phyloP scores from a whole-genome alignment of 2,329 filamentous ascomycete species.

The Boeremia lycopersici region DNA sequence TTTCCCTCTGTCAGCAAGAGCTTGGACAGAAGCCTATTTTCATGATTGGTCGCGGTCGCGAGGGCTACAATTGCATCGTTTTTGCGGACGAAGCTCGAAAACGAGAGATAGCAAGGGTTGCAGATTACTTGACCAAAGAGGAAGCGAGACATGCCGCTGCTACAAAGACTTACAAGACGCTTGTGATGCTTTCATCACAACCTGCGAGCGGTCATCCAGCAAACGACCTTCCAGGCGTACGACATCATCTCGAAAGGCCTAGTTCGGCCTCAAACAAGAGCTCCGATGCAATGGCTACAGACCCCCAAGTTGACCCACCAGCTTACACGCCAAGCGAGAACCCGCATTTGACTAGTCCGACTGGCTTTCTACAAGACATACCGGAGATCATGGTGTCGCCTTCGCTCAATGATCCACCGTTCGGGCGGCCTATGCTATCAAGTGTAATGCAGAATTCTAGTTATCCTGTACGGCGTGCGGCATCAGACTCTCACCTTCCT shows the following conservation, averaged over 20 bases:
- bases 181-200: neutral
- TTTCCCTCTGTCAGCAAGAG: slow-evolving; percentile 1
- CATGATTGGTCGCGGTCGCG: slow-evolving; percentile 3
- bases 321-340: neutral
- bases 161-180: neutral
- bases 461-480: slow-evolving; percentile 3
- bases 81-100: neutral
- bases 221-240: neutral
- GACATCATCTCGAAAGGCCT: neutral
- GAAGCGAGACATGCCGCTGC: slow-evolving; percentile 2
- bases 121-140: neutral
- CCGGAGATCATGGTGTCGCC: slow-evolving; percentile 8
- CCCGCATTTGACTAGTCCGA: neutral
- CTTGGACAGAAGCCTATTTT: slow-evolving; percentile 2
- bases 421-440: neutral
- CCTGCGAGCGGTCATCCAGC: neutral
- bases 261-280: neutral
- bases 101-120: slow-evolving; percentile 1
- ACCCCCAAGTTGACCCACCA: neutral
- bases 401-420: neutral
- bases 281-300: neutral
- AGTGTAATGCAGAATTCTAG: neutral
- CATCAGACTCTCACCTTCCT: slow-evolving; percentile 7
- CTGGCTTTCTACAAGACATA: neutral
- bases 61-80: slow-evolving; percentile 8